Evolutionary conservation across 768 basidiomycete species (phyloP).

Genomic region (Boletus coccyginus): DNA sequence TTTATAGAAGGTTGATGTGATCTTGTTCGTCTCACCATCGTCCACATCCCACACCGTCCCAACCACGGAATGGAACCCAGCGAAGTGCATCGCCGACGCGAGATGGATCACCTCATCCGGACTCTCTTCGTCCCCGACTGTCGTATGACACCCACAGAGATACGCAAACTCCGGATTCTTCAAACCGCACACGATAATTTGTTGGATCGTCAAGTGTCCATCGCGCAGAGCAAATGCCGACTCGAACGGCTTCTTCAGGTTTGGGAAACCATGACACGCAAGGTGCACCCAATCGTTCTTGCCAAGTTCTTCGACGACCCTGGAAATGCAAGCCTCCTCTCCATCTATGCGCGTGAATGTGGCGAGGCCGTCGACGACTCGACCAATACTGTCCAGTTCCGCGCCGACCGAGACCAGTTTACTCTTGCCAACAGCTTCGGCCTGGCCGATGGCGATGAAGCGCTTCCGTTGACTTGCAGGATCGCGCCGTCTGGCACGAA

Average conservation of each 20-base stretch:
- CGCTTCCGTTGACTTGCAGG: not conserved
- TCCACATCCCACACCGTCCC: constrained; percentile 5
- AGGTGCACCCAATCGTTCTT: constrained; percentile 22
- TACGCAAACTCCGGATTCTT: constrained; percentile 14
- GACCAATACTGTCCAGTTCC: not conserved
- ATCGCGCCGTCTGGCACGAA: not conserved
- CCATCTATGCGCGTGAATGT: constrained; percentile 1
- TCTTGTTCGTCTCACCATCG: not conserved
- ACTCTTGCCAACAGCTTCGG: not conserved
- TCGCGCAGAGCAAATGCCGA: constrained; percentile 12
- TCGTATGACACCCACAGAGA: constrained; percentile 21
- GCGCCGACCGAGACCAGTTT: not conserved
- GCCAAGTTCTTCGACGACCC: not conserved
- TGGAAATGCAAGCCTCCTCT: not conserved
- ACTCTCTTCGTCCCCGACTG: constrained; percentile 8
- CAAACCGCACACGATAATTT: constrained; percentile 3
- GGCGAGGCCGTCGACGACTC: not conserved
- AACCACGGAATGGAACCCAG: not conserved
- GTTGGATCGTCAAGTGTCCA: constrained; percentile 5
- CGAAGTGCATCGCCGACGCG: not conserved
- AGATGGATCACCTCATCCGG: constrained; percentile 2
- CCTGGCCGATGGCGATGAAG: constrained; percentile 1
- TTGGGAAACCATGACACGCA: constrained; percentile 23
- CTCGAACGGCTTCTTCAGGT: constrained; percentile 12
- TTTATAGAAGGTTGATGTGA: not conserved